Base-by-base conservation (phyloP, 257 asterid genomes). In the Rehmannia glutinosa region DNA sequence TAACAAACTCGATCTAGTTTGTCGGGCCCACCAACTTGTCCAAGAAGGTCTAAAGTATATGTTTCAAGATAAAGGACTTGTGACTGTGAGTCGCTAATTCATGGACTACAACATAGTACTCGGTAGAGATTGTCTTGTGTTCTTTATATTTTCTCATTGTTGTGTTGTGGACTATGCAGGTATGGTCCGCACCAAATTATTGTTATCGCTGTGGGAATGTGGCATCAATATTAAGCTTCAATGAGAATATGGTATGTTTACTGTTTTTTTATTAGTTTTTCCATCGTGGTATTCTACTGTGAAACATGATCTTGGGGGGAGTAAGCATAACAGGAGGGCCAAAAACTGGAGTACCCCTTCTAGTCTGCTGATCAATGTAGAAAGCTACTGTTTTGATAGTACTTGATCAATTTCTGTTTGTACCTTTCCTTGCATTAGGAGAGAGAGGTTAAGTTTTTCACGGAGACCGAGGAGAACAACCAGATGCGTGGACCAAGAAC, bases 401-500 rank as follows among this genome's bases (percentile, higher is more conserved):
- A 24, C 65, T 47, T 61, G 61, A 4, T 33, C 2, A n/a, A n/a
- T n/a, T n/a, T n/a, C n/a, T n/a, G 67, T 50, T 15, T 36, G 17
- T 58, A n/a, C 28, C 21, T n/a, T n/a, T n/a, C 27, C 10, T 30
- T 64, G 54, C 55, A 45, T 52, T 76, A 93, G 99, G 99, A 90
- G 85, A 81, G 97, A 69, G 96, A 90, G 70, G 97, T 93, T 80
- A 90, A 93, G 89, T 93, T 93, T 70, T 93, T 93, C 85, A 86
- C 99, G 1, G 99, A 93, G 79, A 93, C 99, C 0, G 99, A 93
- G 75, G 97, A 93, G 78, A 93, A 90, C 88, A 93, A 93, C 82
- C 99, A 93, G 73, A 93, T 93, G 99, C 82, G 99, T 68, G 99
- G 99, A 45, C 99, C 97, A n/a, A 90, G 99, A 81, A 83, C 88